Evolutionary conservation across 345 rosid species (phyloP), one percentile per base, ranked within the genome.

Genomic region (Rubroshorea leprosula): DNA sequence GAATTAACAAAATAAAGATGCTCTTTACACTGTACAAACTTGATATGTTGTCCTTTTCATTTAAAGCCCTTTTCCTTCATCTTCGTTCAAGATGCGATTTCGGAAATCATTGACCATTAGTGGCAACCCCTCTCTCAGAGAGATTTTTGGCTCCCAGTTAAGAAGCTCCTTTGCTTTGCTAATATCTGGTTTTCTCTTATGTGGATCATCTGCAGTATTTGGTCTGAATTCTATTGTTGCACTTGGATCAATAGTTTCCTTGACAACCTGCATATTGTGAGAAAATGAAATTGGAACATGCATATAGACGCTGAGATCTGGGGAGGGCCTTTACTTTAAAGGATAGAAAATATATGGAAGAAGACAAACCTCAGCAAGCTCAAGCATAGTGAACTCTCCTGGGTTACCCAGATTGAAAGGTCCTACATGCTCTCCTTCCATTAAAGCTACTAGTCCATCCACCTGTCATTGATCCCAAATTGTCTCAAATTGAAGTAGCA

Each of bases 341-440:
- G 12, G 11, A 35, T 6, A 2, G 6, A 6, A 35, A 35, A 35
- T 13, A 35, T 13, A 8, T 49, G 15, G 21, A 55, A 50, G 38
- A 68, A 54, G 48, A 65, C 80, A 68, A 73, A 90, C 97, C 96
- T 88, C 95, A 18, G 98, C 96, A 59, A 92, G 92, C 69, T 92
- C 98, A 24, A 92, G 81, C 98, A 92, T 92, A 47, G 96, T 92
- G 71, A 92, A 92, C 69, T 92, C 98, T 68, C 98, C 98, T 41
- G 98, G 96, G 67, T 92, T 92, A 60, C 98, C 98, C 51, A 89
- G 87, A 68, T 92, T 92, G 79, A 92, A 89, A 15, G 98, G 98
- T 51, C 98, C 98, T 9, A 89, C 75, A 20, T 89, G 96, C 76
- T 92, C 97, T 6, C 84, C 69, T 78, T 86, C 96, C 97, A 92